Evolutionary conservation across 1,284 basidiomycete species (phyloP).

Genomic region (Pascua guehoae): DNA sequence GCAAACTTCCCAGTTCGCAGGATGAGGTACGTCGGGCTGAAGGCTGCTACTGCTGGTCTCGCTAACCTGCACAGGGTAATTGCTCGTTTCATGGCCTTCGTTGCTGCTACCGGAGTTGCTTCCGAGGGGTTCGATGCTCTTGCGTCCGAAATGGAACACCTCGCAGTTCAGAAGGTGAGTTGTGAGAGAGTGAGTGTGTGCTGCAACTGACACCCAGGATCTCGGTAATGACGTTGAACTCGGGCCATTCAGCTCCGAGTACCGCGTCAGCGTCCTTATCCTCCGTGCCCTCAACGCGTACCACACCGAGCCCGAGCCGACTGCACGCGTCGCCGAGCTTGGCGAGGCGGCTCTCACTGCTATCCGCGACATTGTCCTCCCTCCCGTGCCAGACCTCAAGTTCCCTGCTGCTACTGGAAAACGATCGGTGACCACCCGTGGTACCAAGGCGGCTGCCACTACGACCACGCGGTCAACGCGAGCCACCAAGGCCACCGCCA

Average conservation of each 20-base stretch:
- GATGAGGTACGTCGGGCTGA: constrained; percentile 24
- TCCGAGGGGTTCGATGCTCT: constrained; percentile 21
- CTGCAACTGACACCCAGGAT: neutral
- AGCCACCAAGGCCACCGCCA: neutral
- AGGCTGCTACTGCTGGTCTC: neutral
- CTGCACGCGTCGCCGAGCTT: constrained; percentile 12
- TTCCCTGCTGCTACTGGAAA: constrained; percentile 3
- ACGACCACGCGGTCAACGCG: neutral
- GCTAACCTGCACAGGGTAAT: constrained; percentile 11
- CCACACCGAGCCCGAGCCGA: constrained; percentile 21
- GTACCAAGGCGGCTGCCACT: neutral
- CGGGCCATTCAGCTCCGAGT: constrained; percentile 21
- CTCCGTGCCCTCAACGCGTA: constrained; percentile 30
- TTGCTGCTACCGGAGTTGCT: constrained; percentile 19
- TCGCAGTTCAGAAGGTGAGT: constrained; percentile 1
- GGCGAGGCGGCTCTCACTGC: constrained; percentile 21
- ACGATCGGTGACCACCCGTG: neutral
- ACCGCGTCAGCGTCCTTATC: constrained; percentile 22
- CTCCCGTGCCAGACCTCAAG: constrained; percentile 6
- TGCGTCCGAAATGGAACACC: neutral
- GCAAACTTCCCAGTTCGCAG: constrained; percentile 30
- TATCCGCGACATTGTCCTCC: constrained; percentile 26
- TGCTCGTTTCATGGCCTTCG: constrained; percentile 14
- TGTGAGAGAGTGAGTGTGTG: too few relatives aligned
- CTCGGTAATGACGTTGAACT: constrained; percentile 20